Conservation (phyloP, 306 rosid species). For the Phaseolus lunatus region DNA sequence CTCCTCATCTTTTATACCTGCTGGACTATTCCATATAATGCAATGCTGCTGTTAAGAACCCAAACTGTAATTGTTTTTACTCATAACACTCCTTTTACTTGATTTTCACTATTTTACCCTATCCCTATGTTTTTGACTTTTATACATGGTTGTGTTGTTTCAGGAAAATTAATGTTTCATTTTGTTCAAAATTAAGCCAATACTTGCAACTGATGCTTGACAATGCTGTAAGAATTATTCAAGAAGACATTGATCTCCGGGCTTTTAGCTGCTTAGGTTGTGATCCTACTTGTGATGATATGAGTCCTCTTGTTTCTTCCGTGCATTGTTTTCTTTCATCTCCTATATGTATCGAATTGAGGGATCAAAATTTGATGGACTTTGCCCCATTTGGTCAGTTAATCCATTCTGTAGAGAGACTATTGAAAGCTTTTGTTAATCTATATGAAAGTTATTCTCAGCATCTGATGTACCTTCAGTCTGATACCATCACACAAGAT, state of each 20-base stretch:
- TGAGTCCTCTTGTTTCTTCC: slow-evolving; percentile 57
- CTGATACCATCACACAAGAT: slow-evolving; percentile 53
- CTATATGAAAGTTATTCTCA: slow-evolving; percentile 70
- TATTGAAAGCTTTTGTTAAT: slow-evolving; percentile 67
- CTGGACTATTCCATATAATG: slow-evolving; percentile 17
- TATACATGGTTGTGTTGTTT: slow-evolving; percentile 40
- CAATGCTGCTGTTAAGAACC: slow-evolving; percentile 4
- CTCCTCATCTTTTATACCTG: not conserved
- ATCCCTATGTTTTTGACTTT: slow-evolving; percentile 27
- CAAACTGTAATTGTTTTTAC: not conserved
- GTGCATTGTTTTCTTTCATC: slow-evolving; percentile 68
- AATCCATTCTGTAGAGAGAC: slow-evolving; percentile 63
- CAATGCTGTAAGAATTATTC: slow-evolving; percentile 57
- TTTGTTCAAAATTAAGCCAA: slow-evolving; percentile 62
- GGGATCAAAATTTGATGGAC: slow-evolving; percentile 55
- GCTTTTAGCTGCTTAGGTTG: slow-evolving; percentile 55
- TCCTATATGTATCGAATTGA: slow-evolving; percentile 61
- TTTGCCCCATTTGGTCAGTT: slow-evolving; percentile 56
- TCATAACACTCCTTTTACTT: slow-evolving; percentile 26
- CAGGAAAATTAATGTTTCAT: slow-evolving; percentile 70
- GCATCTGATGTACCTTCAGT: slow-evolving; percentile 52
- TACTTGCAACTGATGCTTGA: slow-evolving; percentile 65
- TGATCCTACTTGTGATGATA: slow-evolving; percentile 59
- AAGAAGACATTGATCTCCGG: slow-evolving; percentile 59
- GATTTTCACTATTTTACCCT: slow-evolving; percentile 21